Conservation (phyloP, 176 grass and related monocot species). For the Hordeum marinum region DNA sequence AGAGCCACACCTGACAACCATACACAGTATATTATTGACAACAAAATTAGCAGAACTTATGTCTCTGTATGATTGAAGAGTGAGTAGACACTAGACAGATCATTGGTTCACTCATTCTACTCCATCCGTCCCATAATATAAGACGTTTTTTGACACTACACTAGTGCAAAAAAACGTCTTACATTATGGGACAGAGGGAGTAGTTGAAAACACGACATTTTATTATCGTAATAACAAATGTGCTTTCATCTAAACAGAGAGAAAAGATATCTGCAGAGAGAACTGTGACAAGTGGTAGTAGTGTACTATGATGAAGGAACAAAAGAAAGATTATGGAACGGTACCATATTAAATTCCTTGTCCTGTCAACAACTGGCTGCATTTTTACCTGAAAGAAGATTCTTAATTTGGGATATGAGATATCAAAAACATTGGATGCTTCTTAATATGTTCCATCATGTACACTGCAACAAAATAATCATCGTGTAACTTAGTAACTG, state of each 20-base stretch:
- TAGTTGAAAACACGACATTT: neutral
- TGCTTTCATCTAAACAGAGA: neutral
- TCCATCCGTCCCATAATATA: too few species aligned
- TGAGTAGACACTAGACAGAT: neutral
- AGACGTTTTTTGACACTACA: too few species aligned
- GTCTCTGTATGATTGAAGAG: neutral
- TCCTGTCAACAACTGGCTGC: conserved; percentile 72
- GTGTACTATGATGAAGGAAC: conserved; percentile 9
- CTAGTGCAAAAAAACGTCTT: too few species aligned
- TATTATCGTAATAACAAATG: neutral
- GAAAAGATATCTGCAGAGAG: neutral
- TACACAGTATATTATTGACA: neutral
- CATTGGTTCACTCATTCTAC: neutral
- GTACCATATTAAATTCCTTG: conserved; percentile 85
- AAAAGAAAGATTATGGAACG: neutral
- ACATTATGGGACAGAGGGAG: too few species aligned
- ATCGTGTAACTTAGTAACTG: neutral
- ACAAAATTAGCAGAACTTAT: neutral
- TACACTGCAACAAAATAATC: neutral
- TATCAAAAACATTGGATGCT: neutral
- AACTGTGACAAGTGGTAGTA: neutral
- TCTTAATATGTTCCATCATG: neutral
- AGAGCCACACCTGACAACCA: conserved; percentile 75
- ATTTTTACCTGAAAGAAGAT: conserved; percentile 74
- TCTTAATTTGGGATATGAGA: neutral